A percentile compares a stretch with the other conserved stretches of the same genome.
phyloP scores from a whole-genome alignment of 1,284 basidiomycete species.

The Sporisorium exsertum region DNA sequence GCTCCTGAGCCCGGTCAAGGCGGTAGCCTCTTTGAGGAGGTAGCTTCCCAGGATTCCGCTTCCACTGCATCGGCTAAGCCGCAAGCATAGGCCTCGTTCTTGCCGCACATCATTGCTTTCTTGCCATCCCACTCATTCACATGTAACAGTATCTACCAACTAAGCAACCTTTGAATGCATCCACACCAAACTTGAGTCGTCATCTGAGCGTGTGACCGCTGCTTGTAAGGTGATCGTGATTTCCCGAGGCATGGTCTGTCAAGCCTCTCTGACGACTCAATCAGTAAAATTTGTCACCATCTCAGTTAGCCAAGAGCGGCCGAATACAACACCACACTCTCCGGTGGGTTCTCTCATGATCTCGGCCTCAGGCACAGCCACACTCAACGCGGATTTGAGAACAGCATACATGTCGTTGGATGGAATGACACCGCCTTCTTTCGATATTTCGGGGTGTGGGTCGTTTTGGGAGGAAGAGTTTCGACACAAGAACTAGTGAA shows the following conservation, averaged over 20 bases:
- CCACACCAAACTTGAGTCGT: not conserved
- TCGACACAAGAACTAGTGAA: not conserved
- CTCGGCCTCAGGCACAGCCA: slow-evolving; percentile 1
- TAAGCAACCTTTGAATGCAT: slow-evolving; percentile 3
- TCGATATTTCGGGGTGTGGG: slow-evolving; percentile 47
- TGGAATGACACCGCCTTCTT: slow-evolving; percentile 51
- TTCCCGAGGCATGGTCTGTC: not conserved
- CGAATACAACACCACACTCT: too few relatives aligned
- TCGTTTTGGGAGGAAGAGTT: slow-evolving; percentile 8
- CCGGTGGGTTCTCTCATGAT: not conserved
- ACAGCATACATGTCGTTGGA: slow-evolving; percentile 34
- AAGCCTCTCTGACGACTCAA: not conserved
- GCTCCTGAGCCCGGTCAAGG: slow-evolving; percentile 14
- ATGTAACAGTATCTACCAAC: slow-evolving; percentile 28
- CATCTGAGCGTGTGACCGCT: not conserved
- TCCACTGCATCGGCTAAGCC: not conserved
- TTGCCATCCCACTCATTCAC: not conserved
- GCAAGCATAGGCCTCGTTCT: not conserved
- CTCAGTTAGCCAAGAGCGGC: too few relatives aligned
- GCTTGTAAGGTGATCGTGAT: too few relatives aligned
- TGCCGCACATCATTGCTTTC: not conserved
- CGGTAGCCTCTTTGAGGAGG: slow-evolving; percentile 41
- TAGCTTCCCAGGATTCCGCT: not conserved
- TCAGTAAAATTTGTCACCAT: not conserved
- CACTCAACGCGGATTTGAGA: not conserved